A percentile compares a stretch with the other conserved stretches of the same genome.
phyloP scores from a whole-genome alignment of 495 filamentous ascomycete species.

The Sporormia fimetaria region DNA sequence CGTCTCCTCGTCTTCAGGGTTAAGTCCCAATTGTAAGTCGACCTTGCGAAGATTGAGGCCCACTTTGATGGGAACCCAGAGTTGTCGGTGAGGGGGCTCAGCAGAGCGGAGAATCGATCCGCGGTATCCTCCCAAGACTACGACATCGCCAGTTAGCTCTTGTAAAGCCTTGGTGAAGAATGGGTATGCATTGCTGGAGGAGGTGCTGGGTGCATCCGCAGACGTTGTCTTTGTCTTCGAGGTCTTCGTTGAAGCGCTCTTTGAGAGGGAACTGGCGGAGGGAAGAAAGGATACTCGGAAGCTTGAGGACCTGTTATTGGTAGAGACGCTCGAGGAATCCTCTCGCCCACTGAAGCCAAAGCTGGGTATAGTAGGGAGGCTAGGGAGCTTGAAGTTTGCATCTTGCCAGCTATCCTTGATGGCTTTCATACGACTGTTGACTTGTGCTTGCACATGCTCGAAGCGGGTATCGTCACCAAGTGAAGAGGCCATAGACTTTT shows the following conservation, averaged over 20 bases:
- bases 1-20: constrained; percentile 71
- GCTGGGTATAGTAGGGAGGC: constrained; percentile 38
- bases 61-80: constrained; percentile 93
- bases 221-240: constrained; percentile 5
- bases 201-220: constrained; percentile 12
- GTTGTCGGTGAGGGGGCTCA: constrained; percentile 62
- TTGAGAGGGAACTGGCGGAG: background rate
- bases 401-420: constrained; percentile 81
- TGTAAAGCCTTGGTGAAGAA: constrained; percentile 55
- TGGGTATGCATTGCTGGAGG: constrained; percentile 35
- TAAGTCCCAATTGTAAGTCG: constrained; percentile 76
- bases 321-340: constrained; percentile 23
- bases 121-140: constrained; percentile 82
- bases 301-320: constrained; percentile 13
- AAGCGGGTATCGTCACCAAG: constrained; percentile 81
- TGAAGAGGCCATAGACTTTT: constrained; percentile 65
- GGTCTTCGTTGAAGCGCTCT: background rate
- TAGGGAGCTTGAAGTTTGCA: constrained; percentile 58
- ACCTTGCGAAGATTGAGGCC: constrained; percentile 87
- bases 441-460: constrained; percentile 61
- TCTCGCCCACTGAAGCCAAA: constrained; percentile 32
- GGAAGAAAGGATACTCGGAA: constrained; percentile 4
- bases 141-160: constrained; percentile 68
- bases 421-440: constrained; percentile 81
- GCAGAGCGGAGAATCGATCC: constrained; percentile 84